A percentile compares a stretch with the other conserved stretches of the same genome.
phyloP scores from a whole-genome alignment of 129 eudicot species.

The Artemisia argyi region DNA sequence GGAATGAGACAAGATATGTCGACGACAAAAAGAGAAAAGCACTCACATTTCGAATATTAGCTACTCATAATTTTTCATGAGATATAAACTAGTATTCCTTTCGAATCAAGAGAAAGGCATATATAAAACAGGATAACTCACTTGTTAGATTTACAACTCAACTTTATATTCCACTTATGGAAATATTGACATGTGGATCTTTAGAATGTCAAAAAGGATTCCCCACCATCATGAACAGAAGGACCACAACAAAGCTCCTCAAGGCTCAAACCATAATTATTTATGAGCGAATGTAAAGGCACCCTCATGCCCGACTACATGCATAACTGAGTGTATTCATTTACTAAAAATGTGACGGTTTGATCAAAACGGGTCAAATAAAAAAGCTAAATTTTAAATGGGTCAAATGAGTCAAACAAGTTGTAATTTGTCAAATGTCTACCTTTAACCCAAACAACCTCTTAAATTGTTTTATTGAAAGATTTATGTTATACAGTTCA shows the following conservation, averaged over 20 bases:
- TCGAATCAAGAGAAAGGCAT: slow-evolving; percentile 7
- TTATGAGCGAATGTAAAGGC: background rate
- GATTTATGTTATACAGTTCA: too few relatives aligned
- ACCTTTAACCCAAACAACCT: too few relatives aligned
- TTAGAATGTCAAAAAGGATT: slow-evolving; percentile 28
- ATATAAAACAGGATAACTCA: slow-evolving; percentile 24
- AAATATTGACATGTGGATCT: slow-evolving; percentile 18
- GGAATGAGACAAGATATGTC: slow-evolving; percentile 11
- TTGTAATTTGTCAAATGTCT: too few relatives aligned
- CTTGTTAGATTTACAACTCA: slow-evolving; percentile 10
- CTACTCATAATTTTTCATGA: slow-evolving; percentile 4
- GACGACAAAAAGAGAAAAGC: slow-evolving; percentile 22
- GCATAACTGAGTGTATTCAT: too few relatives aligned
- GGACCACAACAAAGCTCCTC: slow-evolving; percentile 8
- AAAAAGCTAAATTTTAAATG: too few relatives aligned
- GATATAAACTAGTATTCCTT: slow-evolving; percentile 15
- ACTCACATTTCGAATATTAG: slow-evolving; percentile 18
- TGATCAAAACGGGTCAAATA: too few relatives aligned
- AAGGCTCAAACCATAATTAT: slow-evolving; percentile 17
- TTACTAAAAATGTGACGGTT: too few relatives aligned
- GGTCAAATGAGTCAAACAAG: too few relatives aligned
- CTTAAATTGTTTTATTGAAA: too few relatives aligned
- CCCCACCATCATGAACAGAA: slow-evolving; percentile 17
- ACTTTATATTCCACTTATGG: slow-evolving; percentile 27
- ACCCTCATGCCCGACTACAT: background rate